These are phyloP conservation scores for Trypanosoma platydactyli DNA, from an alignment of 208 protist species.

Conservation along the genomic window DNA sequence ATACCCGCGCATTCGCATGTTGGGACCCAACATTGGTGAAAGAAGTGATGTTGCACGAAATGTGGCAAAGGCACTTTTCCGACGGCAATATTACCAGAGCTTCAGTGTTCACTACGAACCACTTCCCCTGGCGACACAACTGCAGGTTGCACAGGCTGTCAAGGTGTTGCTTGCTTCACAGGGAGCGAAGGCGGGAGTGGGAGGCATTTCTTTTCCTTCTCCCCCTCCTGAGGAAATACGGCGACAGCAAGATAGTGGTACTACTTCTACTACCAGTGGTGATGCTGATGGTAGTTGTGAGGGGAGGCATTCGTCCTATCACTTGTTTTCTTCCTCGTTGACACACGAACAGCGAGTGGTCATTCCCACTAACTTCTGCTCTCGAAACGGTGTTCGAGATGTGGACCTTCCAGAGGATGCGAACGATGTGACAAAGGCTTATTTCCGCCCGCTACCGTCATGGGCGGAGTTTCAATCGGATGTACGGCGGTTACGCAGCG, in stretches of 20 bases:
- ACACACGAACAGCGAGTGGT: background rate
- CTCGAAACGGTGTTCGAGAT: constrained; percentile 35
- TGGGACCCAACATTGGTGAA: constrained; percentile 35
- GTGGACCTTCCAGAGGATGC: constrained; percentile 24
- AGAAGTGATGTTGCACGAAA: constrained; percentile 40
- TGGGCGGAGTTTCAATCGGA: constrained; percentile 71
- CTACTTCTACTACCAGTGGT: background rate
- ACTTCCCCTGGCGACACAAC: background rate
- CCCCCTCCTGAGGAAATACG: too few species aligned
- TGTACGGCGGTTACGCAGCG: constrained; percentile 41
- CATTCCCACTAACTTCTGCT: constrained; percentile 20
- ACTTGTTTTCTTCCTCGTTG: constrained; percentile 5
- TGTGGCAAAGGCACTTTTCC: constrained; percentile 34
- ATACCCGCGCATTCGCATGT: constrained; percentile 78
- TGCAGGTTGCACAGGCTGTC: background rate
- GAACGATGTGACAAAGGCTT: constrained; percentile 1
- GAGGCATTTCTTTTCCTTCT: too few species aligned
- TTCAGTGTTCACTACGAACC: constrained; percentile 32
- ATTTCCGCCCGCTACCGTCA: constrained; percentile 45
- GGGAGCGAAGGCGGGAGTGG: background rate
- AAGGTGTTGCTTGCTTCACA: background rate
- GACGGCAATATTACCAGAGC: constrained; percentile 54
- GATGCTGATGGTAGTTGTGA: background rate
- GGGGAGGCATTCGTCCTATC: background rate
- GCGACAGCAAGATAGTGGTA: background rate